Evolutionary conservation across 2,329 filamentous ascomycete species (phyloP), one percentile per base, ranked within the genome.

Genomic region (Epichloe coenophiala): DNA sequence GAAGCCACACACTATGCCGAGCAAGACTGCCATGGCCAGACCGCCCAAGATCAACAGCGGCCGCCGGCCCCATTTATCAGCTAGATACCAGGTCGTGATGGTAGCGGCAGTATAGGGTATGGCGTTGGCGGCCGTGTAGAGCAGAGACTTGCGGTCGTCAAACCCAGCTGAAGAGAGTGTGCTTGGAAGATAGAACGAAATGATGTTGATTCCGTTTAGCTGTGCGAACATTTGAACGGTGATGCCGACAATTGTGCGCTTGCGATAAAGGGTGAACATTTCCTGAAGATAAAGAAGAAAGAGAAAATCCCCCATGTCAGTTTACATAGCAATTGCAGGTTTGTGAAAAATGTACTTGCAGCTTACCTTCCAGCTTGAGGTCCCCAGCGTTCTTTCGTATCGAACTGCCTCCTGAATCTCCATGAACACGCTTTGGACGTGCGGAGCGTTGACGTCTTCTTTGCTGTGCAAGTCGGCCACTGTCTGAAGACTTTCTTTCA

Each of bases 241-340:
- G 50, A 69, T 67, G 46, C 65, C 67, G 35, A 68, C 63, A 33
- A 68, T 62, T 3, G 66, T 68, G n/a, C 66, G 62, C 51, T 69
- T 69, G 39, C 66, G 64, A 49, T 70, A 70, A 4, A 61, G 61
- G 6, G 66, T 70, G 50, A 69, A 69, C 67, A 70, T 70, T 59
- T 69, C 66, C 61, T 63, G 42, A 17, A 27, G 19, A 17, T 15
- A 7, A 45, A 4, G 3, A 11, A 31, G 9, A 31, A 31, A 31
- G 27, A 17, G 2, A 4, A 0, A 4, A 9, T 2, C 1, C 1
- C 27, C 17, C 40, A 7, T 23, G 4, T 27, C 17, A 43, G 17
- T 43, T 43, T 11, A 31, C 15, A 31, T 11, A 1, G 8, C 9
- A 17, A 31, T 31, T 31, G 27, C 27, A 31, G 1, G 27, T 31